Evolutionary conservation across 495 filamentous ascomycete genomes (phyloP), one percentile per base, ranked within the genome.

Genomic region (Copromyces sp.): DNA sequence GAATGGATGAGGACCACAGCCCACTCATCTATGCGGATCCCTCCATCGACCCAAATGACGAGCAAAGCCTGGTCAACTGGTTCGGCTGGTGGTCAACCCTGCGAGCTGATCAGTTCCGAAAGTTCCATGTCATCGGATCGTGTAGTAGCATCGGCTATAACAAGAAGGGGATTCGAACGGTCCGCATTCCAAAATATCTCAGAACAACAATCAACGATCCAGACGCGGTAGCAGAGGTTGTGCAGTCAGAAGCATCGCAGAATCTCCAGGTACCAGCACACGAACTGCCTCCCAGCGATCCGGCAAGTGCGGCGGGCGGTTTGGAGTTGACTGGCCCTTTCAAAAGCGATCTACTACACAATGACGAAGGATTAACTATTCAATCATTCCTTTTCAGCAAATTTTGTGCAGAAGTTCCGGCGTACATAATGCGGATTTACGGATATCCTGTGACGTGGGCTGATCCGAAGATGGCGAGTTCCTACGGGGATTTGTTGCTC

Each of bases 21-120:
- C 79, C 82, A 17, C 75, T 87, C 12, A 71, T 83, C 8, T 85
- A 82, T 75, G 83, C 83, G 3, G 79, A 80, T 65, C 61, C 74
- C 3, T 76, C 75, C 17, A 85, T 88, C 68, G 84, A 87, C 69
- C 80, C 81, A 5, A 86, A 85, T 69, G 84, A 88, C 72, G 86
- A 88, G 72, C 81, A 86, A 73, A 84, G 81, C 47, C 73, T 87
- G 4, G 81, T 87, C 1, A 84, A 86, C 68, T 87, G 83, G 83
- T 87, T 86, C 71, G 86, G 85, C 20, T 85, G 80, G 79, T 88
- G 86, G 86, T 78, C 85, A n/a, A 79, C 74, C 20, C 4, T 78
- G 71, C 82, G 84, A 39, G 75, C 83, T 9, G 84, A 87, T 70
- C 80, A 78, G 68, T 86, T 81, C 71, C 82, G 83, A 20, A 84